Evolutionary conservation across 2,329 filamentous ascomycete genomes (phyloP), one percentile per base, ranked within the genome.

Genomic region (Myriangium duriaei): DNA sequence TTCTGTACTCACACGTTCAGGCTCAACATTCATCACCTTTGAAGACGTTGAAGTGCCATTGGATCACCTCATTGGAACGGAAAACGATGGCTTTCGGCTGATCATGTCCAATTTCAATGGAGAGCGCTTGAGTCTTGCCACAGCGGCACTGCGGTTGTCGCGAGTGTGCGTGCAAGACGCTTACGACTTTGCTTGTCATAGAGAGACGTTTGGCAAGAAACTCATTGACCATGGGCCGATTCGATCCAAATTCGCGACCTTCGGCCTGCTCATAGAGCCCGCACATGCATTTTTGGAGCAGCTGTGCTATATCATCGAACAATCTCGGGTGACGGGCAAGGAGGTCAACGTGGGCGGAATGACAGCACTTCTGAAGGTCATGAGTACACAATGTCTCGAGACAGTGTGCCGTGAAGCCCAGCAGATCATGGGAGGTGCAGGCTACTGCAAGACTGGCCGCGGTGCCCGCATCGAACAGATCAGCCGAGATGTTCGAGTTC

Each of bases 1-100:
- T 7, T n/a, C n/a, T 7, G n/a, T 26, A 26, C 33, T 18, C 49
- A 68, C n/a, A n/a, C n/a, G n/a, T n/a, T 4, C 21, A 7, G 21
- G 21, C 7, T 7, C 21, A 7, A 71, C 68, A 1, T 74, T 68
- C 44, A 63, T 76, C 34, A 65, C 68, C 13, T 59, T 76, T 13
- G 70, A 75, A 32, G 59, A 74, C 41, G 71, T 76, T 2, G 47
- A 55, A 11, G 72, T 77, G 0, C 71, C 72, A 0, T 60, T 59
- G 0, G 60, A 62, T 16, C 71, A 74, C 39, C 57, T 74, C 1
- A 46, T 77, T 2, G 71, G 72, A 4, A 51, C 58, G 18, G 71
- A 74, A 43, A 71, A 72, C 42, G 50, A 63, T 13, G 73, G 71
- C 2, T 76, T 76, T 54, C 58, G 59, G 30, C 66, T 71, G 45